Percentiles rank a stretch among this genome's conserved stretches.
These are phyloP conservation scores for Centrapalus pauciflorus DNA, from an alignment of 129 eudicot species.

Conservation along the genomic window DNA sequence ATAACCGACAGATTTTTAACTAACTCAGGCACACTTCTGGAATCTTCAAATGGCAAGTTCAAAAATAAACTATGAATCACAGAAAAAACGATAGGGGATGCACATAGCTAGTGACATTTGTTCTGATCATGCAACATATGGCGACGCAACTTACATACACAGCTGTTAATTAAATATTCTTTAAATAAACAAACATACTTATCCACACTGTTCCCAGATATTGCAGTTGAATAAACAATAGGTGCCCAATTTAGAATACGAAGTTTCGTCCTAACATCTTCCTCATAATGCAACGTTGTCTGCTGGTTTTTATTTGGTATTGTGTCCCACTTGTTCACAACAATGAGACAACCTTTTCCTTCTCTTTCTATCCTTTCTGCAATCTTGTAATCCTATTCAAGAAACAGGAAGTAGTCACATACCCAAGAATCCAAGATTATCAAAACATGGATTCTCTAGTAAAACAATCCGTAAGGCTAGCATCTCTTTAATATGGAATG, in stretches of 20 bases:
- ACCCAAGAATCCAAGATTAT: not conserved
- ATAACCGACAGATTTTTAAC: not conserved
- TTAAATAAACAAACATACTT: conserved; percentile 37
- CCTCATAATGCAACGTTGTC: conserved; percentile 71
- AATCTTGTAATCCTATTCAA: conserved; percentile 75
- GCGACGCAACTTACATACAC: not conserved
- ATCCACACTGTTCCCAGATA: conserved; percentile 79
- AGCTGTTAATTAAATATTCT: not conserved
- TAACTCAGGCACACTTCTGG: not conserved
- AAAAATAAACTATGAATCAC: not conserved
- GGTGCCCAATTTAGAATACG: conserved; percentile 98
- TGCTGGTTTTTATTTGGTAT: conserved; percentile 93
- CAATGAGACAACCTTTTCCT: conserved; percentile 97
- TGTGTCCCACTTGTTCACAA: conserved; percentile 99
- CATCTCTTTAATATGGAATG: too few relatives aligned
- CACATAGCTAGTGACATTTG: not conserved
- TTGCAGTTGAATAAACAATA: conserved; percentile 88
- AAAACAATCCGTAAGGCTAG: not conserved
- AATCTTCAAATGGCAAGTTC: not conserved
- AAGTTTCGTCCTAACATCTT: conserved; percentile 89
- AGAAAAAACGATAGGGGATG: not conserved
- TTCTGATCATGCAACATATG: not conserved
- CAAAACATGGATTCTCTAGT: not conserved
- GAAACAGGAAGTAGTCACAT: not conserved
- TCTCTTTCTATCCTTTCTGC: conserved; percentile 96